Conservation (phyloP, 495 filamentous ascomycete species). For the Coniosporium apollinis region DNA sequence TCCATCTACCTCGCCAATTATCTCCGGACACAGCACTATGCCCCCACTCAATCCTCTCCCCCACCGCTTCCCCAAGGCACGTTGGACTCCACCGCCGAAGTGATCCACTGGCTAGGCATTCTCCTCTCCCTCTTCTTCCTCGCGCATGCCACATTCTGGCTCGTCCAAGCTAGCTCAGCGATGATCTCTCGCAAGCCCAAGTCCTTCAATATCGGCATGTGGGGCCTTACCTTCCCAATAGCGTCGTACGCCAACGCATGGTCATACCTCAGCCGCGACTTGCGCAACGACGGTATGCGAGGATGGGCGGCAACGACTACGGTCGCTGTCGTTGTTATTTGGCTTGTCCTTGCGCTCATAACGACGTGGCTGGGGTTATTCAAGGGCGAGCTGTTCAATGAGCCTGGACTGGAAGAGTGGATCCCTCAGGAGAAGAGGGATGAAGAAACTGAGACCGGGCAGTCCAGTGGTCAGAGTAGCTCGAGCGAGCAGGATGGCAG, state of each 20-base stretch:
- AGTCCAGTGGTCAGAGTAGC: too few relatives aligned
- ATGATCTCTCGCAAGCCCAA: conserved; percentile 3
- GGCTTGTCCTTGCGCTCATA: conserved; percentile 6
- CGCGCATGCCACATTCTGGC: conserved; percentile 6
- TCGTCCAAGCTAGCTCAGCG: conserved; percentile 1
- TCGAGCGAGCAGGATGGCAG: too few relatives aligned
- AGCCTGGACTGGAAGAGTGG: conserved; percentile 1
- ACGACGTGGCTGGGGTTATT: conserved; percentile 1
- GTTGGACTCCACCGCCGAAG: neutral
- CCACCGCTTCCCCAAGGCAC: neutral
- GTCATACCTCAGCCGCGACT: conserved; percentile 1
- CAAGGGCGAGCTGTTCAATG: conserved; percentile 1
- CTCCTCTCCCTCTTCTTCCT: conserved; percentile 5
- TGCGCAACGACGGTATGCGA: conserved; percentile 7
- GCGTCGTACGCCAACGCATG: conserved; percentile 6
- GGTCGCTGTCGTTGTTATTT: conserved; percentile 3
- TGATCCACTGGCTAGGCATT: conserved; percentile 8
- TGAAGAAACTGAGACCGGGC: too few relatives aligned
- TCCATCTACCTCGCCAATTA: neutral
- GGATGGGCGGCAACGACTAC: conserved; percentile 5
- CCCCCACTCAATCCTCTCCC: neutral
- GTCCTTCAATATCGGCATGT: conserved; percentile 9
- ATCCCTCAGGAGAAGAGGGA: neutral
- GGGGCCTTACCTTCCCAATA: conserved; percentile 7
- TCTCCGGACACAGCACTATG: neutral